A percentile compares a stretch with the other conserved stretches of the same genome.
phyloP scores from a whole-genome alignment of 2,329 filamentous ascomycete genomes.

The Cytospora paraplurivora region DNA sequence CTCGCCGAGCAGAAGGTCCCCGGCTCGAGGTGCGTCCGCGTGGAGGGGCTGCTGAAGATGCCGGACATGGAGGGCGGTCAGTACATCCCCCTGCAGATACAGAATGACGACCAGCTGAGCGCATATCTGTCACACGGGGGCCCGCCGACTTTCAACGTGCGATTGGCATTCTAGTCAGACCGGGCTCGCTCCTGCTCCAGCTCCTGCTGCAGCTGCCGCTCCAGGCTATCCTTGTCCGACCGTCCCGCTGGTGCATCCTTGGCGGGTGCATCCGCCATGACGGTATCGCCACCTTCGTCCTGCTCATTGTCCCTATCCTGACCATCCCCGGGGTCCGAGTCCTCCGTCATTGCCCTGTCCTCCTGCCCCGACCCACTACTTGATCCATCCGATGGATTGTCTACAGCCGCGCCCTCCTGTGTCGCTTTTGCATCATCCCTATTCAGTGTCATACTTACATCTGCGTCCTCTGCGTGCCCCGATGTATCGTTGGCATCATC shows the following conservation, averaged over 20 bases:
- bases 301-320: not conserved
- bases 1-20: conserved; percentile 63
- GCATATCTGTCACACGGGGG: conserved; percentile 67
- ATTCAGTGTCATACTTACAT: not conserved
- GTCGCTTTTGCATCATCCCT: not conserved
- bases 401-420: not conserved
- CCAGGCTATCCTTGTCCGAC: not conserved
- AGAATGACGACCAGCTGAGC: conserved; percentile 70
- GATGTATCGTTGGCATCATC: not conserved
- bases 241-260: not conserved
- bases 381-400: not conserved
- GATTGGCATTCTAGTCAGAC: conserved; percentile 29
- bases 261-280: not conserved
- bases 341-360: not conserved
- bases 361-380: not conserved
- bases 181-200: not conserved
- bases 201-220: not conserved
- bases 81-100: conserved; percentile 66
- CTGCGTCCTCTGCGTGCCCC: not conserved
- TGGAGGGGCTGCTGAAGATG: conserved; percentile 66
- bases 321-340: not conserved
- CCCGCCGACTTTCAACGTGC: conserved; percentile 48
- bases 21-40: conserved; percentile 57
- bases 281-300: not conserved
- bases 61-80: conserved; percentile 48